Conservation (phyloP, 2,329 filamentous ascomycete species). For the Penicillium paneum region DNA sequence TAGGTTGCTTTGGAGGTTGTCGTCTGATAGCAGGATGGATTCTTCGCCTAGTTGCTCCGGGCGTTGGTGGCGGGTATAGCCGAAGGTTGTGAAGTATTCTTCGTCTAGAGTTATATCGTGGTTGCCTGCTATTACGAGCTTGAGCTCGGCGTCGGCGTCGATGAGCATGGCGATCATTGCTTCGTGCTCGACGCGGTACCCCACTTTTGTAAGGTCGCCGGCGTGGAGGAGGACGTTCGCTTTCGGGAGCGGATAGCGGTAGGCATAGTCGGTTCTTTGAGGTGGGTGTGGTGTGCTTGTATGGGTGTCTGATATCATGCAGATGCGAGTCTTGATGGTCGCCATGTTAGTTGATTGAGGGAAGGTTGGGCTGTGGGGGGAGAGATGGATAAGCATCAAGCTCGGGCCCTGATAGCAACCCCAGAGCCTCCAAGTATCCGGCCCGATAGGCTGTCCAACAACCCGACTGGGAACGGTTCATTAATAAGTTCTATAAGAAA, state of each 20-base stretch:
- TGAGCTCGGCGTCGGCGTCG: constrained; percentile 52
- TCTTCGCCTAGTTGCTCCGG: constrained; percentile 18
- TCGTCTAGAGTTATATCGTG: constrained; percentile 60
- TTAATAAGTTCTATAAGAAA: neutral
- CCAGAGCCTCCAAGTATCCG: neutral
- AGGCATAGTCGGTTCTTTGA: constrained; percentile 25
- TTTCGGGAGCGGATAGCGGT: constrained; percentile 46
- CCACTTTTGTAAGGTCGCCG: constrained; percentile 57
- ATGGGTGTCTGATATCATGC: constrained; percentile 46
- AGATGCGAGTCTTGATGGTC: constrained; percentile 40
- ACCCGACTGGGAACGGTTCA: too few relatives aligned
- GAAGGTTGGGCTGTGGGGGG: constrained; percentile 1
- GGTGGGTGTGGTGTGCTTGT: constrained; percentile 26
- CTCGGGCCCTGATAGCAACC: neutral
- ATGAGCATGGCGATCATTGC: constrained; percentile 48
- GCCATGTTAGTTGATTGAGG: constrained; percentile 10
- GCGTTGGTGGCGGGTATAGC: constrained; percentile 28
- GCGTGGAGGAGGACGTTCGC: constrained; percentile 57
- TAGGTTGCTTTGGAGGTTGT: constrained; percentile 17
- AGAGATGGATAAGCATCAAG: neutral
- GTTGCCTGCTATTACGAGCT: constrained; percentile 62
- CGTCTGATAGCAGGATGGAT: constrained; percentile 20
- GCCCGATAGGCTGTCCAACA: too few relatives aligned
- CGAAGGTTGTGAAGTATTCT: constrained; percentile 43
- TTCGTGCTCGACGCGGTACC: constrained; percentile 48